These are phyloP conservation scores for Drosera spatulata DNA, from an alignment of 179 eudicot species.

Conservation along the genomic window DNA sequence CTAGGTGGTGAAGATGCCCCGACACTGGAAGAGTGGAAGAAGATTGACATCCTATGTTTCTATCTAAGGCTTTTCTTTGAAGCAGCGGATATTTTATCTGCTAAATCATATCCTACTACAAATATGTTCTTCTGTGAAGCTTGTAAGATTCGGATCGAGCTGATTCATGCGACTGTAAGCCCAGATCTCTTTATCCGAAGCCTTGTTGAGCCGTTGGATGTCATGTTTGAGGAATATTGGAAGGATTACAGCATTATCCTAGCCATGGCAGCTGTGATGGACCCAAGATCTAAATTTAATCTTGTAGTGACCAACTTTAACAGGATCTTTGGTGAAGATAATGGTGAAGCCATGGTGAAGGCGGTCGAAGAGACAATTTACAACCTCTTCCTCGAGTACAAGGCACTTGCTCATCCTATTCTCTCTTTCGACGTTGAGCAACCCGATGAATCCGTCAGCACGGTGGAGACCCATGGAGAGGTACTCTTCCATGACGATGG, in stretches of 20 bases:
- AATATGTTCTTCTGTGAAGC: conserved; percentile 25
- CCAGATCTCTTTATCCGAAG: conserved; percentile 17
- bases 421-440: conserved; percentile 27
- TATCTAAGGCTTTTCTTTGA: conserved; percentile 30
- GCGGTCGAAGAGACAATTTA: conserved; percentile 20
- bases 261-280: conserved; percentile 46
- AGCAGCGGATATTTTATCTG: conserved; percentile 17
- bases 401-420: conserved; percentile 28
- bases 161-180: conserved; percentile 14
- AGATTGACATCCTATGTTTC: conserved; percentile 24
- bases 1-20: conserved; percentile 18
- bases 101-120: conserved; percentile 22
- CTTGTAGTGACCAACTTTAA: conserved; percentile 21
- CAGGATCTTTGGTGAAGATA: conserved; percentile 19
- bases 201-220: conserved; percentile 28
- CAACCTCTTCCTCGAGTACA: conserved; percentile 31
- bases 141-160: conserved; percentile 23
- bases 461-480: conserved; percentile 4
- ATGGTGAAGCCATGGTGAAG: conserved; percentile 18
- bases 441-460: conserved; percentile 8
- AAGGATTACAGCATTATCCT: conserved; percentile 26
- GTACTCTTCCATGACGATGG: conserved; percentile 10
- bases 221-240: conserved; percentile 31
- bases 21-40: conserved; percentile 29
- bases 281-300: conserved; percentile 38